These are phyloP conservation scores for Aegilops longissima DNA, from an alignment of 176 grass and related monocot genomes.

Conservation along the genomic window DNA sequence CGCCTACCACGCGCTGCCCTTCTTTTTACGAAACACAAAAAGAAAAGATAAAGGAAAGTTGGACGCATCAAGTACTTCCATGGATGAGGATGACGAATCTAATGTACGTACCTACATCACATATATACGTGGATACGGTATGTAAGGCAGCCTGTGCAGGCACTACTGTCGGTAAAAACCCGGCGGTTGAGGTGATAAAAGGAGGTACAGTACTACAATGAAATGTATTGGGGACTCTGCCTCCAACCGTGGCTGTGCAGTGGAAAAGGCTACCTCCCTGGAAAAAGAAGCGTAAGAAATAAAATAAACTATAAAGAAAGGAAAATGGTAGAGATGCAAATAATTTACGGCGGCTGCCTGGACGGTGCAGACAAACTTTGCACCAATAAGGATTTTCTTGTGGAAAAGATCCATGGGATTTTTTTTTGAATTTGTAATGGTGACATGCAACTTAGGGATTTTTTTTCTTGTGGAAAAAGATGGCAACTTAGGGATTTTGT, in stretches of 20 bases:
- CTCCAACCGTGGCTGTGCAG: not conserved
- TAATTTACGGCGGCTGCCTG: no score
- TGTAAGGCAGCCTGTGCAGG: not conserved
- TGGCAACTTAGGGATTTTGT: no score
- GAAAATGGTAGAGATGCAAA: no score
- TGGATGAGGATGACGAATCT: not conserved
- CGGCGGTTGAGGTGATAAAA: not conserved
- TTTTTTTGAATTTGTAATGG: no score
- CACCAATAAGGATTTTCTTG: no score
- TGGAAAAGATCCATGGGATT: no score
- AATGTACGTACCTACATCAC: not conserved
- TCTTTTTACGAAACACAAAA: constrained; percentile 29
- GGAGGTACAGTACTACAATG: not conserved
- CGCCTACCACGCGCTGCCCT: constrained; percentile 37
- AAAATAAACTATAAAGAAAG: no score
- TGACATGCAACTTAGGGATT: no score
- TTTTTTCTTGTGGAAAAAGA: no score
- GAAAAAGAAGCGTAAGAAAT: not conserved
- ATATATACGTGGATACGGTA: not conserved
- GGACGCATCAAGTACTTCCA: constrained; percentile 15
- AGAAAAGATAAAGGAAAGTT: not conserved
- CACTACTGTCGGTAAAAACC: not conserved
- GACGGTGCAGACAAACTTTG: no score
- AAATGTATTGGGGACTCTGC: not conserved
- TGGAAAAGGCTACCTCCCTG: not conserved